Evolutionary conservation across 176 grass and related monocot genomes (phyloP).

Genomic region (Lolium multiflorum): DNA sequence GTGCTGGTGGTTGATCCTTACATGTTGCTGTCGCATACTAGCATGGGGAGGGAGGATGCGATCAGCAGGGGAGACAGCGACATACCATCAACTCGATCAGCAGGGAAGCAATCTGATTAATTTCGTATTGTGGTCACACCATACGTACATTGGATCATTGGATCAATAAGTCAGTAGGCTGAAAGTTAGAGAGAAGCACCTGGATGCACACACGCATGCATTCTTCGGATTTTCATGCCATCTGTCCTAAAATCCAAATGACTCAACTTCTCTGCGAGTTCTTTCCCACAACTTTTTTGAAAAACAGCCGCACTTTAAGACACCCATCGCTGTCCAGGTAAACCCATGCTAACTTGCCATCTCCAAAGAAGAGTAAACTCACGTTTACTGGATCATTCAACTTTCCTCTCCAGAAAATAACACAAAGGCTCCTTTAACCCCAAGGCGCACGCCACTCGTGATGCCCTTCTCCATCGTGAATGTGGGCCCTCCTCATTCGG

Average conservation of each 20-base stretch:
- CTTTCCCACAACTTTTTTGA: not conserved
- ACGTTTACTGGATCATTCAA: not conserved
- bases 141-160: not conserved
- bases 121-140: not conserved
- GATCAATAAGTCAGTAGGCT: not conserved
- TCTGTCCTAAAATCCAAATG: not conserved
- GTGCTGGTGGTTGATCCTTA: not conserved
- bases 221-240: not conserved
- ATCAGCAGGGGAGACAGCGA: not conserved
- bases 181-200: not conserved
- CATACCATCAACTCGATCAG: not conserved
- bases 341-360: not conserved
- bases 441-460: too few species aligned
- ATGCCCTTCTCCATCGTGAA: constrained; percentile 41
- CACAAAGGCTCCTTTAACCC: too few species aligned
- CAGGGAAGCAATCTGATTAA: not conserved
- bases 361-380: not conserved
- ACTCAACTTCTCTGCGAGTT: too few species aligned
- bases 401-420: too few species aligned
- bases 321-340: not conserved
- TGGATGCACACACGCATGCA: not conserved
- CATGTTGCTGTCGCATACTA: not conserved
- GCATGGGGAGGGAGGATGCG: too few species aligned
- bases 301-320: not conserved
- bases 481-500: constrained; percentile 61